A percentile compares a stretch with the other conserved stretches of the same genome.
phyloP scores from a whole-genome alignment of 352 stramenopile species.

The Phytopythium helicoides region DNA sequence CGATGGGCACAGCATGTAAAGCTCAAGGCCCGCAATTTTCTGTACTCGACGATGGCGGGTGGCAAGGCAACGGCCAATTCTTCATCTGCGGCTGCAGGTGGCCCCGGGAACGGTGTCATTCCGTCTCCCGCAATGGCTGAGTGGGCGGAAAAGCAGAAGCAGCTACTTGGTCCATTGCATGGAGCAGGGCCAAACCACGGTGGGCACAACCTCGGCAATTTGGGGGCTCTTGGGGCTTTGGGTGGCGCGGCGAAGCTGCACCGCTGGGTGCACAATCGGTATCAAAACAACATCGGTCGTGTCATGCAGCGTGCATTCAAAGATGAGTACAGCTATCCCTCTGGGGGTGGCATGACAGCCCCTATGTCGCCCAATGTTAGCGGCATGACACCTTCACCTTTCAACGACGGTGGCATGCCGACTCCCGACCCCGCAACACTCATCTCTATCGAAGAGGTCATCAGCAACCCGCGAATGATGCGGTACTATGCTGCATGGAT shows the following conservation, averaged over 20 bases:
- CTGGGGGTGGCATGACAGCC: slow-evolving; percentile 5
- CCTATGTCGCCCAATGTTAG: slow-evolving; percentile 1
- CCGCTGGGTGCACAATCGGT: slow-evolving; percentile 72
- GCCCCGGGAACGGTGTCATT: slow-evolving; percentile 13
- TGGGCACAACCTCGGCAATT: slow-evolving; percentile 21
- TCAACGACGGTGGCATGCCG: slow-evolving; percentile 7
- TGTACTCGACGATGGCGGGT: slow-evolving; percentile 54
- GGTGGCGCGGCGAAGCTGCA: slow-evolving; percentile 73
- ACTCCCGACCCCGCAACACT: slow-evolving; percentile 42
- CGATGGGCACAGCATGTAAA: slow-evolving; percentile 86
- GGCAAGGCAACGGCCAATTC: slow-evolving; percentile 11
- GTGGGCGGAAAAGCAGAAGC: slow-evolving; percentile 77
- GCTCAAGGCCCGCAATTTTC: slow-evolving; percentile 75
- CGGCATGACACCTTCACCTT: slow-evolving; percentile 22
- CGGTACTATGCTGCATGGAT: slow-evolving; percentile 75
- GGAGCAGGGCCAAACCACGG: slow-evolving; percentile 10
- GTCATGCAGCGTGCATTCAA: slow-evolving; percentile 66
- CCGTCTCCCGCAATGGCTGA: slow-evolving; percentile 52
- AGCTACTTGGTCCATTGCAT: slow-evolving; percentile 57
- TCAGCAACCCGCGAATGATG: slow-evolving; percentile 81
- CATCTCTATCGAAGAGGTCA: slow-evolving; percentile 76
- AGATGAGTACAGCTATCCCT: slow-evolving; percentile 45
- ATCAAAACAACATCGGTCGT: slow-evolving; percentile 70
- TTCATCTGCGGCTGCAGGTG: neutral
- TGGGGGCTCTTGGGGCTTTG: slow-evolving; percentile 25